phyloP scores from a whole-genome alignment of 2,329 filamentous ascomycete genomes.

The Neocucurbitaria cava region DNA sequence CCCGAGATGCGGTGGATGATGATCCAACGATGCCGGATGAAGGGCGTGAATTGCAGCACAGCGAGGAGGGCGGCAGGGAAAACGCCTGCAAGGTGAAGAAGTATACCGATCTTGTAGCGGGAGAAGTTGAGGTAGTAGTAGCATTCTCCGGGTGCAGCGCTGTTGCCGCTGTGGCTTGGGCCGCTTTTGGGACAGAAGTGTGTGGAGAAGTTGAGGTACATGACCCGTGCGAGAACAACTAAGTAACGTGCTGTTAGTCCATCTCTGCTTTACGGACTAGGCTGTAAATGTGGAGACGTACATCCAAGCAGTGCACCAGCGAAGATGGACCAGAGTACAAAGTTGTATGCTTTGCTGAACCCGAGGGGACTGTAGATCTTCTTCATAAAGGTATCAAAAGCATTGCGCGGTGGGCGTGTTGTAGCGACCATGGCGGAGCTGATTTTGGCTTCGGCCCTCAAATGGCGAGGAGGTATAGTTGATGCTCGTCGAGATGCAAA shows the following conservation, averaged over 20 bases:
- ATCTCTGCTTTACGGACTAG: no score
- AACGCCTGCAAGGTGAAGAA: slow-evolving; percentile 52
- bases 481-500: not conserved
- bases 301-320: slow-evolving; percentile 26
- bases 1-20: slow-evolving; percentile 68
- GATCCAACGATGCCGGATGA: slow-evolving; percentile 56
- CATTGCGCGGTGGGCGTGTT: slow-evolving; percentile 11
- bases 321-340: slow-evolving; percentile 55
- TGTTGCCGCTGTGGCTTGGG: slow-evolving; percentile 13
- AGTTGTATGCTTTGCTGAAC: slow-evolving; percentile 66
- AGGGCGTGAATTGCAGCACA: slow-evolving; percentile 52
- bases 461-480: not conserved
- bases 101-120: slow-evolving; percentile 49
- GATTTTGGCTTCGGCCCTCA: not conserved
- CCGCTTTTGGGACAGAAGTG: slow-evolving; percentile 24
- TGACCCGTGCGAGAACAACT: slow-evolving; percentile 57
- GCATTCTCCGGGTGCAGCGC: slow-evolving; percentile 52
- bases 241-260: no score
- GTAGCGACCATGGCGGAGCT: slow-evolving; percentile 15
- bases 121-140: slow-evolving; percentile 50
- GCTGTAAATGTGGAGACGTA: not conserved
- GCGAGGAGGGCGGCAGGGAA: slow-evolving; percentile 51
- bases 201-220: slow-evolving; percentile 57
- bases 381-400: slow-evolving; percentile 16
- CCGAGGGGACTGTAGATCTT: slow-evolving; percentile 53